phyloP scores from a whole-genome alignment of 1,284 basidiomycete species.

The Trametes hirsuta region DNA sequence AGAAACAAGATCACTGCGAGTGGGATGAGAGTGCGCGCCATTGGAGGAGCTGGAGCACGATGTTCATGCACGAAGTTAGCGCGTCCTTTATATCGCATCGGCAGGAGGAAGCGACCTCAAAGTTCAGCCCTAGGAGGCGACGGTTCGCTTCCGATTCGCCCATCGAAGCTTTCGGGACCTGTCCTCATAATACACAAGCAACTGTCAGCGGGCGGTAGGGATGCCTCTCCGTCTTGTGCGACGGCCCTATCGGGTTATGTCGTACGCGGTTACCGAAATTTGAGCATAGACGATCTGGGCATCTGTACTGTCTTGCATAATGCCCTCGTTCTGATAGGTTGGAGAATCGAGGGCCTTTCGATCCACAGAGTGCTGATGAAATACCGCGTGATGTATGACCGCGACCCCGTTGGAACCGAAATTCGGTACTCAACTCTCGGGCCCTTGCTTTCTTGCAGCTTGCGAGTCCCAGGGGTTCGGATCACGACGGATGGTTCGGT shows the following conservation, averaged over 20 bases:
- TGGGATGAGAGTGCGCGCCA: slow-evolving; percentile 17
- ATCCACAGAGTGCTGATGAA: slow-evolving; percentile 9
- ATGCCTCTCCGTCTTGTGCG: neutral
- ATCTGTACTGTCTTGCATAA: slow-evolving; percentile 7
- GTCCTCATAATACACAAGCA: neutral
- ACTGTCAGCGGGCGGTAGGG: slow-evolving; percentile 2
- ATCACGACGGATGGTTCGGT: neutral
- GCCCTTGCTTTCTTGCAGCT: neutral
- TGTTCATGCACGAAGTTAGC: neutral
- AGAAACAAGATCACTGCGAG: slow-evolving; percentile 8
- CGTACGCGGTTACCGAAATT: slow-evolving; percentile 5
- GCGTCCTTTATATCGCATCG: slow-evolving; percentile 11
- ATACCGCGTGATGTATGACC: slow-evolving; percentile 8
- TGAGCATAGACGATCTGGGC: slow-evolving; percentile 4
- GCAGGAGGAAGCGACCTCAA: neutral
- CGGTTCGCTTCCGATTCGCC: neutral
- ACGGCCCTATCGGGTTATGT: slow-evolving; percentile 13
- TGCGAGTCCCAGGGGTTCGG: neutral
- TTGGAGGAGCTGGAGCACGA: slow-evolving; percentile 6
- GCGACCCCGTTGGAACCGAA: neutral
- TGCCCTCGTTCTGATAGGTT: slow-evolving; percentile 20
- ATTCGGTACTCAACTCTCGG: neutral
- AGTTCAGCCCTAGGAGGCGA: neutral
- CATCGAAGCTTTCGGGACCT: slow-evolving; percentile 2
- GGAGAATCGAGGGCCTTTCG: neutral